phyloP scores from a whole-genome alignment of 805 yeast species.

The Ogataea henricii region DNA sequence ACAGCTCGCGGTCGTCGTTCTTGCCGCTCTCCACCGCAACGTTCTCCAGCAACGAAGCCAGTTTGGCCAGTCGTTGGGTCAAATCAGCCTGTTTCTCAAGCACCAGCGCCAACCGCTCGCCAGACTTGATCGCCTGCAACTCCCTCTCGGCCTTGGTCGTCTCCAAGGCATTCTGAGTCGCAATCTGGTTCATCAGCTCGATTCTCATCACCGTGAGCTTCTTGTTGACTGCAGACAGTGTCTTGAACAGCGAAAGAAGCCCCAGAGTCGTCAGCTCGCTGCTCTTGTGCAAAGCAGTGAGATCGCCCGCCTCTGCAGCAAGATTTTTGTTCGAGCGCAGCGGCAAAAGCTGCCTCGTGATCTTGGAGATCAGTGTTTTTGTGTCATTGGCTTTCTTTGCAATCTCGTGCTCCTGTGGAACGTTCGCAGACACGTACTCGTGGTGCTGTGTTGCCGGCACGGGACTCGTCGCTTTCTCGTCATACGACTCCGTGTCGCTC shows the following conservation, averaged over 20 bases:
- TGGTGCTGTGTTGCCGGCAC: too few species aligned
- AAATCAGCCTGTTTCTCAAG: conserved; percentile 33
- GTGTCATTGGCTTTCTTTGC: conserved; percentile 2
- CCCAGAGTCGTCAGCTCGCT: conserved; percentile 21
- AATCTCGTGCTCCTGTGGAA: not conserved
- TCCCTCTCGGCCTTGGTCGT: conserved; percentile 19
- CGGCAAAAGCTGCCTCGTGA: conserved; percentile 11
- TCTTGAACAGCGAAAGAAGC: conserved; percentile 22
- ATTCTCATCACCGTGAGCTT: conserved; percentile 21
- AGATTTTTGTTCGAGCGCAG: conserved; percentile 11
- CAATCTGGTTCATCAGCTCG: conserved; percentile 31
- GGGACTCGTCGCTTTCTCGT: not conserved
- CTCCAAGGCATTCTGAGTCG: conserved; percentile 19
- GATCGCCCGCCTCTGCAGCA: conserved; percentile 16
- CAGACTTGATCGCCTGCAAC: conserved; percentile 17
- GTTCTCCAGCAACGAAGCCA: conserved; percentile 11
- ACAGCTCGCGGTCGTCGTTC: conserved; percentile 19
- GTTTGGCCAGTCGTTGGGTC: conserved; percentile 20
- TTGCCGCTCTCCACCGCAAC: conserved; percentile 10
- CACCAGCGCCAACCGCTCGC: conserved; percentile 37
- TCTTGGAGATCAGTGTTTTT: conserved; percentile 5
- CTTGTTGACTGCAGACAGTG: conserved; percentile 18
- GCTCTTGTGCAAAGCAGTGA: conserved; percentile 17
- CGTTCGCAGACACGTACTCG: conserved; percentile 3
- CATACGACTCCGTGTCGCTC: not conserved